Percentiles rank a stretch among this genome's conserved stretches.
phyloP scores from a whole-genome alignment of 208 protist genomes.

The Trypanosoma brucei region DNA sequence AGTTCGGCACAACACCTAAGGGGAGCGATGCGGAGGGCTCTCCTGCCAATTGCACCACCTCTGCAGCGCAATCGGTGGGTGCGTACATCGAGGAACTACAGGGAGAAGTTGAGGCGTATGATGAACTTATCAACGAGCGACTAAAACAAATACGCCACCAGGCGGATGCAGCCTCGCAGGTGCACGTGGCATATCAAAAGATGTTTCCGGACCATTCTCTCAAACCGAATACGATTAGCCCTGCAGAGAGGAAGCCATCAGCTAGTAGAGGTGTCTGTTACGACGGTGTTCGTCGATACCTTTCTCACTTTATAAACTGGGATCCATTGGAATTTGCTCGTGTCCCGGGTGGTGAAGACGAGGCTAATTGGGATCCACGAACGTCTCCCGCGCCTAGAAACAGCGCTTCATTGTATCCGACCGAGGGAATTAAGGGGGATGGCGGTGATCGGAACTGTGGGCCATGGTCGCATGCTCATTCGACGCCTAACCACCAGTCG shows the following conservation, averaged over 20 bases:
- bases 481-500: too few species aligned
- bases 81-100: conserved; percentile 12
- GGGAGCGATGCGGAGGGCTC: neutral
- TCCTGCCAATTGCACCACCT: neutral
- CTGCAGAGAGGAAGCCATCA: conserved; percentile 7
- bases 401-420: neutral
- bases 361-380: neutral
- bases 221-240: neutral
- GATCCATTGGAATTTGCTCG: conserved; percentile 16
- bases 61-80: conserved; percentile 1
- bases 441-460: neutral
- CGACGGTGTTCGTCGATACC: conserved; percentile 35
- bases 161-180: conserved; percentile 24
- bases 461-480: too few species aligned
- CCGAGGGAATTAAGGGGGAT: neutral
- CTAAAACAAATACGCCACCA: conserved; percentile 24
- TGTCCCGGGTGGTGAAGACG: neutral
- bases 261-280: conserved; percentile 18
- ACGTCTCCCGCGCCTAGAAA: neutral
- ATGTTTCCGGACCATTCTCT: conserved; percentile 7
- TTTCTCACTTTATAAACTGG: conserved; percentile 41
- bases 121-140: conserved; percentile 23
- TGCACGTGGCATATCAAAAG: conserved; percentile 18
- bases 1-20: neutral
- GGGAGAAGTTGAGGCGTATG: conserved; percentile 18